Conservation (phyloP, 2,329 filamentous ascomycete genomes). For the Capronia coronata region DNA sequence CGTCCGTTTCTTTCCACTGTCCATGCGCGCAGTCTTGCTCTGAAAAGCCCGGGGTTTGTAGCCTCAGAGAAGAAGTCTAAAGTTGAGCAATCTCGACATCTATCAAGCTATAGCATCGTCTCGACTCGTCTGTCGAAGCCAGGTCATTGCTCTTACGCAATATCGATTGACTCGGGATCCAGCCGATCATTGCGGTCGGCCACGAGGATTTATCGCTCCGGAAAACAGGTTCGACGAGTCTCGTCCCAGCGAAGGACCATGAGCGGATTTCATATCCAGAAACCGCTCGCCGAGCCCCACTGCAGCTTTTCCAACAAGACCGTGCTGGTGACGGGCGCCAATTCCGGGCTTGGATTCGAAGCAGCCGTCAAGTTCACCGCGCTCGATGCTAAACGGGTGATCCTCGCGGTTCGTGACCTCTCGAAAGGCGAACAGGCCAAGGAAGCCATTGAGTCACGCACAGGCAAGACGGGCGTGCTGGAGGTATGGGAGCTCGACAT, state of each 20-base stretch:
- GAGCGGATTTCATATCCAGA: background rate
- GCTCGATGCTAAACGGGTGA: slow-evolving; percentile 38
- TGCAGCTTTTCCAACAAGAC: background rate
- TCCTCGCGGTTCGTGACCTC: slow-evolving; percentile 40
- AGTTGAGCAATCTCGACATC: too few species aligned
- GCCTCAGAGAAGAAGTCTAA: too few species aligned
- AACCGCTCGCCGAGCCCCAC: background rate
- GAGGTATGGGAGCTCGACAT: slow-evolving; percentile 43
- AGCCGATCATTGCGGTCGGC: too few species aligned
- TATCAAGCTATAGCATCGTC: too few species aligned
- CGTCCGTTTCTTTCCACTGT: too few species aligned
- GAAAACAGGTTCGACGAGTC: too few species aligned
- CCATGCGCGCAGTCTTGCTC: too few species aligned
- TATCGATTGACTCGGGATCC: too few species aligned
- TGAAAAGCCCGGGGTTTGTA: too few species aligned
- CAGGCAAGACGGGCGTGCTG: slow-evolving; percentile 28
- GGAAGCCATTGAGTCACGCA: slow-evolving; percentile 32
- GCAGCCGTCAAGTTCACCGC: slow-evolving; percentile 38
- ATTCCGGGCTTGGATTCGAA: slow-evolving; percentile 43
- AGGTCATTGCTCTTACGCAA: too few species aligned
- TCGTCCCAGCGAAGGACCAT: background rate
- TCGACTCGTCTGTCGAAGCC: too few species aligned
- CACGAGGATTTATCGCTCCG: too few species aligned
- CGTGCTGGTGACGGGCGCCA: slow-evolving; percentile 40
- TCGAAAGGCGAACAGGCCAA: slow-evolving; percentile 42